Conservation (phyloP, 1,284 basidiomycete genomes). For the Apiotrichum laibachii region DNA sequence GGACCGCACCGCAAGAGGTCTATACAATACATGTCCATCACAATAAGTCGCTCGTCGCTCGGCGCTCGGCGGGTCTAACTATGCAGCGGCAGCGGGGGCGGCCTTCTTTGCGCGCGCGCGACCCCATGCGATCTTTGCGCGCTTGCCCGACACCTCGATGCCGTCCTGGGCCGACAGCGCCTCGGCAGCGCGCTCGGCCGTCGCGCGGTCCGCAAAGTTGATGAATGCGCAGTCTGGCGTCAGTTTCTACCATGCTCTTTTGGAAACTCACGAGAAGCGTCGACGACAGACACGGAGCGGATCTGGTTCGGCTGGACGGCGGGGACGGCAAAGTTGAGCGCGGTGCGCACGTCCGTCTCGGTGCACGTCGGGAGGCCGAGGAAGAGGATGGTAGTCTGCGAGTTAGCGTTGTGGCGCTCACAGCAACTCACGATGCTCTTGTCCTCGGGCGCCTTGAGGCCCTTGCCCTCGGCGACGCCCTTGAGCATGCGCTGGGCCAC, state of each 20-base stretch:
- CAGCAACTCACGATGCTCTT: conserved; percentile 65
- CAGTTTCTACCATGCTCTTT: background rate
- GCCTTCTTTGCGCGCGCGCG: conserved; percentile 59
- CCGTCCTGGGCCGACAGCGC: conserved; percentile 72
- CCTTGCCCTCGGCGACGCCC: conserved; percentile 69
- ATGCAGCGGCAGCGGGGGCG: conserved; percentile 1
- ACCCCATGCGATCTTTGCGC: conserved; percentile 79
- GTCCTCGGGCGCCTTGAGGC: conserved; percentile 87
- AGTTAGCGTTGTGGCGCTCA: background rate
- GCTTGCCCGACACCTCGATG: conserved; percentile 75
- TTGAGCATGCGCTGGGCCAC: conserved; percentile 82
- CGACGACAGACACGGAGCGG: conserved; percentile 80
- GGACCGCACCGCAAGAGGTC: too few relatives aligned
- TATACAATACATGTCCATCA: conserved; percentile 4
- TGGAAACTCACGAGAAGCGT: conserved; percentile 48
- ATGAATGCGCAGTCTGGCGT: conserved; percentile 82
- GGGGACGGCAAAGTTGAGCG: conserved; percentile 69
- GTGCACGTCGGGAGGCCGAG: conserved; percentile 73
- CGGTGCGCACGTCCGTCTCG: conserved; percentile 74
- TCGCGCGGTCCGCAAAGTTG: conserved; percentile 77
- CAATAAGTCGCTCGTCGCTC: background rate
- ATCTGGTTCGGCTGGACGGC: conserved; percentile 66
- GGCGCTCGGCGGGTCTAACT: conserved; percentile 7
- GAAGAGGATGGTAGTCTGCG: conserved; percentile 85
- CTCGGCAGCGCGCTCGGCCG: conserved; percentile 81